Evolutionary conservation across 2,329 filamentous ascomycete species (phyloP).

Genomic region (Exophiala sideris): DNA sequence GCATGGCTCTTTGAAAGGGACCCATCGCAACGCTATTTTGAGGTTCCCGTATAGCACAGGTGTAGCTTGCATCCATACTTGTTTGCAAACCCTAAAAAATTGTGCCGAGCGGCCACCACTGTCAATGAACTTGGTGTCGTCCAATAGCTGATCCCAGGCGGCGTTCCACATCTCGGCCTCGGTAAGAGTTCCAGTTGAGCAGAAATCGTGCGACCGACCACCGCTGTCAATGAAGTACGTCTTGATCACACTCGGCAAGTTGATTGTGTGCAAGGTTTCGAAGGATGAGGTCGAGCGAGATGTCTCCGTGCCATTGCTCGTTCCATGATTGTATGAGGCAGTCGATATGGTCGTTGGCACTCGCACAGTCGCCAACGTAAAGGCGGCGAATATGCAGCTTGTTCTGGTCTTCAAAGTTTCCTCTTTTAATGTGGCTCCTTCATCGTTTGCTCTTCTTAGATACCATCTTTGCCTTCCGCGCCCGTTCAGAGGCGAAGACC

Average conservation of each 20-base stretch:
- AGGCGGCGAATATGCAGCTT: too few species aligned
- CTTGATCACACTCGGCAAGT: too few species aligned
- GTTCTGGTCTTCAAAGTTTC: too few species aligned
- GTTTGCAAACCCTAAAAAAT: slow-evolving; percentile 18
- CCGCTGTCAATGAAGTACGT: too few species aligned
- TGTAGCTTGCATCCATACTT: slow-evolving; percentile 9
- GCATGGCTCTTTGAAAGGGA: slow-evolving; percentile 1
- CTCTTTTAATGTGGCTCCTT: neutral
- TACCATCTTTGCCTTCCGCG: slow-evolving; percentile 17
- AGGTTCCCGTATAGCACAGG: slow-evolving; percentile 14
- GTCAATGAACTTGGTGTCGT: slow-evolving; percentile 6
- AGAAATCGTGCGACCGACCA: neutral
- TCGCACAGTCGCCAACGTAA: too few species aligned
- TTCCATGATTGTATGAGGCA: too few species aligned
- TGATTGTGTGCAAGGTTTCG: too few species aligned
- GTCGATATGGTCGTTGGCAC: too few species aligned
- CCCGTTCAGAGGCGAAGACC: slow-evolving; percentile 24
- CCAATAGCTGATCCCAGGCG: slow-evolving; percentile 6
- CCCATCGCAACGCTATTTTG: slow-evolving; percentile 9
- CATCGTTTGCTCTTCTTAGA: slow-evolving; percentile 17
- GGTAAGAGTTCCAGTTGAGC: neutral
- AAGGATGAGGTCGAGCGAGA: too few species aligned
- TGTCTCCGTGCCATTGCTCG: too few species aligned
- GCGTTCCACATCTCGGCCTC: neutral
- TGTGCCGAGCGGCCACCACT: slow-evolving; percentile 13